Base-by-base conservation (phyloP, 75 land plant genomes). In the Pinus tabuliformis region DNA sequence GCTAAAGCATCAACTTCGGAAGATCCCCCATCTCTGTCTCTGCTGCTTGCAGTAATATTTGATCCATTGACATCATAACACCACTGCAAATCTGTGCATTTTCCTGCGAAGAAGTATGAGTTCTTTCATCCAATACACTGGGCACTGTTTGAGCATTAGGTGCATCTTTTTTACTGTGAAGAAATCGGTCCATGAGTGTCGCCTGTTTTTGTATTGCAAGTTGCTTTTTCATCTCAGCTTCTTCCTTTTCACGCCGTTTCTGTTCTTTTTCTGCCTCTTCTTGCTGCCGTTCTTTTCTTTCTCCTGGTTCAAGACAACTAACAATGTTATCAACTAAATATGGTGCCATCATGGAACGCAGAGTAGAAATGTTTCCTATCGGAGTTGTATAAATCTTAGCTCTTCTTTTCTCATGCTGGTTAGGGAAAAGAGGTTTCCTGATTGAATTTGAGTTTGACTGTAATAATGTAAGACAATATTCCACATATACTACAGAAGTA, bases 261-360 rank as follows among this genome's bases (percentile, higher is more conserved):
- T 83, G 87, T 17, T 92, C 95, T 76, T 82, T 92, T 61, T 92
- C 91, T 68, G 87, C 85, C 79, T 91, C 96, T 73, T 92, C 90
- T 77, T 89, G 88, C 76, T 84, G 89, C 62, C 81, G 79, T 75
- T 90, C 52, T 37, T 73, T 72, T 89, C 91, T 68, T 84, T 92
- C 77, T 90, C 90, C 91, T 88, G 78, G 54, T 79, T 72, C 49
- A 28, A 30, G 62, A 24, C 74, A 72, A 24, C 36, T 42, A 56
- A 26, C 2, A n/a, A 56, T 72, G 16, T 56, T 15, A 45, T 17
- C 24, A 73, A 24, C 58, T 6, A 17, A 18, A n/a, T 59, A 59
- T 18, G 20, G 21, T n/a, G 62, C 18, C 21, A 18, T 18, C 5
- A 59, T n/a, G 21, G 62, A 18, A 59, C 1, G 18, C 62, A 59